Conservation (phyloP, 2,329 filamentous ascomycete species). For the Nannizziopsis arthrosporioides region DNA sequence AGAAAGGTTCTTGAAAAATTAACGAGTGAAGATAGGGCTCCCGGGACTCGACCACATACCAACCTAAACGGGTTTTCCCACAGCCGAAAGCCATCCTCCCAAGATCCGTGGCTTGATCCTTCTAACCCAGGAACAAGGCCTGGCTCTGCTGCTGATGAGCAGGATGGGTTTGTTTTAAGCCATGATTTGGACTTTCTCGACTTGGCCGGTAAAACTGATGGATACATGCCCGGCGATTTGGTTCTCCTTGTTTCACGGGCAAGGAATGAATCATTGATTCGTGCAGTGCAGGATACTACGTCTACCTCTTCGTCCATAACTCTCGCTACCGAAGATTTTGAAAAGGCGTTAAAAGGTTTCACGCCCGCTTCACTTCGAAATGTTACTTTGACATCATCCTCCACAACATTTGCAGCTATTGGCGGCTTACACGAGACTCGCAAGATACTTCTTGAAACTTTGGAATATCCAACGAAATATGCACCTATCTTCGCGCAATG, state of each 20-base stretch:
- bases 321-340: conserved; percentile 65
- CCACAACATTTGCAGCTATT: conserved; percentile 83
- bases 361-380: conserved; percentile 90
- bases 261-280: conserved; percentile 83
- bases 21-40: conserved; percentile 39
- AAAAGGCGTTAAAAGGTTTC: conserved; percentile 75
- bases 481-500: conserved; percentile 96
- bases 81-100: conserved; percentile 29
- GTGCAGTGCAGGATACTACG: conserved; percentile 51
- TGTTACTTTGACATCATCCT: conserved; percentile 84
- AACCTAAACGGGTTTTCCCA: conserved; percentile 26
- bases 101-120: conserved; percentile 67
- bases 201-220: conserved; percentile 84
- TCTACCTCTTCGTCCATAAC: conserved; percentile 46
- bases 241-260: conserved; percentile 75
- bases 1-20: conserved; percentile 74
- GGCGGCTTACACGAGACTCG: conserved; percentile 79
- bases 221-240: conserved; percentile 94
- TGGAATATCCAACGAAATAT: conserved; percentile 96
- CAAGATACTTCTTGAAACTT: conserved; percentile 81
- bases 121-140: conserved; percentile 45
- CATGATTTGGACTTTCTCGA: conserved; percentile 78
- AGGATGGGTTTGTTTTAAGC: conserved; percentile 60
- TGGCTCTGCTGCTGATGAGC: conserved; percentile 32
- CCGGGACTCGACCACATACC: conserved; percentile 25